Conservation (phyloP, 805 yeast genomes). For the Candida taoyuanica region DNA sequence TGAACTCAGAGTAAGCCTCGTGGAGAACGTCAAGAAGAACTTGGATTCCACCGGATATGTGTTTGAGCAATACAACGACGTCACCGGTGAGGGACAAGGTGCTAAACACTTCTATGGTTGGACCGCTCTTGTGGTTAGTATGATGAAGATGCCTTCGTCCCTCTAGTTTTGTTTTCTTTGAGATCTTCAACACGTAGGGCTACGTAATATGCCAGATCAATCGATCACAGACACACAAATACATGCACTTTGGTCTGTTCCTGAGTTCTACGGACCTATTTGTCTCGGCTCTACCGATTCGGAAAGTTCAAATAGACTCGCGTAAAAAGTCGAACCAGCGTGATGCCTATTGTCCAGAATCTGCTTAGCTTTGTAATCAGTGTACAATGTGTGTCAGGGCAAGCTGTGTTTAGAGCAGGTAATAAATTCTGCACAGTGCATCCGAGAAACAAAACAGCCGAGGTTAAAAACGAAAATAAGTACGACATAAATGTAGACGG, state of each 20-base stretch:
- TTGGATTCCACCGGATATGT: slow-evolving; percentile 77
- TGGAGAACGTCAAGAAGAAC: slow-evolving; percentile 60
- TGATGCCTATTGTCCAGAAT: neutral
- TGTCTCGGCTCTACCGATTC: neutral
- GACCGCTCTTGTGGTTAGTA: slow-evolving; percentile 77
- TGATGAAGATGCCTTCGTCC: slow-evolving; percentile 70
- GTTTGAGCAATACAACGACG: slow-evolving; percentile 87
- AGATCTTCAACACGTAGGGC: too few relatives aligned
- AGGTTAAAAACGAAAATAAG: neutral
- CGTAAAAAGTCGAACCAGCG: too few relatives aligned
- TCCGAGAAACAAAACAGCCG: neutral
- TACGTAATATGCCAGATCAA: too few relatives aligned
- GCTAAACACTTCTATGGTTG: slow-evolving; percentile 92
- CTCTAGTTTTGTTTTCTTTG: too few relatives aligned
- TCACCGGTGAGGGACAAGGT: slow-evolving; percentile 70
- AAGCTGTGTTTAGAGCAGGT: too few relatives aligned
- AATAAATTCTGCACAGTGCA: too few relatives aligned
- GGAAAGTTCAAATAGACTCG: neutral
- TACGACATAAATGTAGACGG: too few relatives aligned
- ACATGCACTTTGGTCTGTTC: too few relatives aligned
- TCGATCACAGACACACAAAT: too few relatives aligned
- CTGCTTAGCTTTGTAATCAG: slow-evolving; percentile 2
- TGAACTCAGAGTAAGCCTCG: slow-evolving; percentile 59
- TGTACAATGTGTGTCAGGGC: too few relatives aligned
- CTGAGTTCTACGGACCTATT: too few relatives aligned